A percentile compares a stretch with the other conserved stretches of the same genome.
phyloP scores from a whole-genome alignment of 371 early-diverging fungal genomes.

The Lichtheimia ramosa region DNA sequence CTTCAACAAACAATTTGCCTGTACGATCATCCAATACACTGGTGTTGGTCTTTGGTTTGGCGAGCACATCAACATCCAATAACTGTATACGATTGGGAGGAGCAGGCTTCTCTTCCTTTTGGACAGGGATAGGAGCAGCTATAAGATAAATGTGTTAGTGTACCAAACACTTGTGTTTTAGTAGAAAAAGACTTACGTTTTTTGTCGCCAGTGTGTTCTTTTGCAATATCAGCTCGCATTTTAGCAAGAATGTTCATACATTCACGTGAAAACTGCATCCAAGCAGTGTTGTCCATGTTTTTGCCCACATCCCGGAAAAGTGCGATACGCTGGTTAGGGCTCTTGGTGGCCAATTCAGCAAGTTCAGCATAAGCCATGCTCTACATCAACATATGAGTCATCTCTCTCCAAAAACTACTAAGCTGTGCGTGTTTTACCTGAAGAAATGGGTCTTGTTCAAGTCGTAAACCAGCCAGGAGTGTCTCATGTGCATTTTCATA shows the following conservation, averaged over 20 bases:
- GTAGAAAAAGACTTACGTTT: constrained; percentile 15
- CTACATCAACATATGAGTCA: constrained; percentile 12
- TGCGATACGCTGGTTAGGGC: constrained; percentile 27
- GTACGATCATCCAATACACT: constrained; percentile 26
- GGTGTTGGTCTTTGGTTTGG: constrained; percentile 9
- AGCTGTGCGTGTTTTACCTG: constrained; percentile 4
- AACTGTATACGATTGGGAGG: constrained; percentile 20
- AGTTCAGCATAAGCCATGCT: constrained; percentile 53
- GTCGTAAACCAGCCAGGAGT: constrained; percentile 35
- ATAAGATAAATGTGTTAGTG: not conserved
- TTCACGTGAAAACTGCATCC: constrained; percentile 45
- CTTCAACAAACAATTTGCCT: constrained; percentile 13
- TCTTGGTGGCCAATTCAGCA: constrained; percentile 30
- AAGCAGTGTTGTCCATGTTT: constrained; percentile 36
- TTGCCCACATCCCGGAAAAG: constrained; percentile 38
- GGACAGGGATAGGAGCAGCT: constrained; percentile 18
- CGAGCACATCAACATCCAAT: constrained; percentile 19
- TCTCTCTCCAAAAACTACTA: not conserved
- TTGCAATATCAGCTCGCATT: constrained; percentile 22
- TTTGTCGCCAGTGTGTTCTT: constrained; percentile 28
- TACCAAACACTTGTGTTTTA: not conserved
- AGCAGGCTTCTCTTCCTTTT: constrained; percentile 14
- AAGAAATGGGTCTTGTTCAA: constrained; percentile 10
- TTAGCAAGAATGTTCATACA: constrained; percentile 39
- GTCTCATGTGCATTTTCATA: constrained; percentile 36